A percentile compares a stretch with the other conserved stretches of the same genome.
Conservation (phyloP, 371 early-diverging fungal genomes). For the Chytridiales sp. region DNA sequence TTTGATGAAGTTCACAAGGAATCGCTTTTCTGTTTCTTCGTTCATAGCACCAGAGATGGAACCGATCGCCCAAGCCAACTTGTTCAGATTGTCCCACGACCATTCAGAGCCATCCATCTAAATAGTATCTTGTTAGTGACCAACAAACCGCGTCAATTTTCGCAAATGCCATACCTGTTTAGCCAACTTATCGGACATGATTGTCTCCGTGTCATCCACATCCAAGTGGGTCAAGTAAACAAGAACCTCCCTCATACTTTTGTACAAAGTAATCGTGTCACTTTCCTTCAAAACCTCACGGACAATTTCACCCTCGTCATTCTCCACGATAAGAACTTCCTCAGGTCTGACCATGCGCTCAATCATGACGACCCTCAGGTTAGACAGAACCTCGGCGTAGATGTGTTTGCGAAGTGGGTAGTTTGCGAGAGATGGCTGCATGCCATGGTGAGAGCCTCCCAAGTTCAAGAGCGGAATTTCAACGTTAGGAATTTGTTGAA, state of each 20-base stretch:
- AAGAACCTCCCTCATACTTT: conserved; percentile 97
- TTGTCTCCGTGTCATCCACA: conserved; percentile 84
- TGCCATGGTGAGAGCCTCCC: conserved; percentile 42
- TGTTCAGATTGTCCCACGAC: conserved; percentile 96
- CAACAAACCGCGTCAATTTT: neutral
- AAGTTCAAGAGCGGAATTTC: conserved; percentile 53
- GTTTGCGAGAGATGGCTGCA: conserved; percentile 11
- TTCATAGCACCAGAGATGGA: conserved; percentile 96
- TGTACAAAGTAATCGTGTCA: conserved; percentile 97
- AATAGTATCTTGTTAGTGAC: too few species aligned
- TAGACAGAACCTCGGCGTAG: conserved; percentile 78
- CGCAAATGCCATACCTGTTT: conserved; percentile 62
- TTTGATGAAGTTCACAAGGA: conserved; percentile 97
- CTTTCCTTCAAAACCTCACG: conserved; percentile 98
- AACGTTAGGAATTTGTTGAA: conserved; percentile 56
- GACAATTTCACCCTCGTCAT: conserved; percentile 99
- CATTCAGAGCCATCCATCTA: conserved; percentile 91
- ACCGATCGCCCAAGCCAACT: conserved; percentile 99
- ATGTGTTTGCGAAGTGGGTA: conserved; percentile 64
- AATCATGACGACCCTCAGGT: conserved; percentile 89
- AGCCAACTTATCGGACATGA: conserved; percentile 89
- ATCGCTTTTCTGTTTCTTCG: conserved; percentile 96
- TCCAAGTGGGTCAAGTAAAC: conserved; percentile 97
- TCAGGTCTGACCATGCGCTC: conserved; percentile 97
- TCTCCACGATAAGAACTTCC: conserved; percentile 98